Base-by-base conservation (phyloP, 352 stramenopile genomes). In the Pythium grandisporangium region DNA sequence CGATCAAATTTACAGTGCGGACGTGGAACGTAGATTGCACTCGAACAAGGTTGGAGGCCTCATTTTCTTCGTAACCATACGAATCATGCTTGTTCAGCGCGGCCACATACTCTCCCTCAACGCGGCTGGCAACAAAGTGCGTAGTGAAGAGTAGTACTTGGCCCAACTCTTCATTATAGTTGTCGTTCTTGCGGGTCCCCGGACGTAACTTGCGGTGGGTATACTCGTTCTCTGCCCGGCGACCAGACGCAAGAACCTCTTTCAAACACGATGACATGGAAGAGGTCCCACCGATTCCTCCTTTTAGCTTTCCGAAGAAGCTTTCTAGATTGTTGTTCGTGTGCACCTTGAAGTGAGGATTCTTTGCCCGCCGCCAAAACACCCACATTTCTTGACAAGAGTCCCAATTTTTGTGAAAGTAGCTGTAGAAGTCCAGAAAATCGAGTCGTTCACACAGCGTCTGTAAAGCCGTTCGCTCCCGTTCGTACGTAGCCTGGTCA, bases 361-460 rank as follows among this genome's bases (percentile, higher is more conserved):
- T 33, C 3, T 48, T 23, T 12, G 37, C 34, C 3, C 41, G 37
- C 0, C 10, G n/a, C n/a, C 45, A 6, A 38, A 58, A 30, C 3
- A 63, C 53, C 50, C 53, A 67, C 46, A 58, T 61, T 4, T 61
- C 49, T 6, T 38, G 11, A 19, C 45, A 63, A 0, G n/a, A 42
- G 29, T 58, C 26, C 53, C 58, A 63, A 23, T 67, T 67, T 3
- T 5, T 8, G 11, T 53, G 36, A 4, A 63, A 44, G 40, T 61
- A 67, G 2, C 55, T 36, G n/a, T 48, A 53, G 27, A 58, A 58
- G 0, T 16, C 29, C 0, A 19, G 5, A 13, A 24, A 22, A 0
- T 25, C 43, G 14, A 53, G 1, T 0, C 17, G 30, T 2, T 16
- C 5, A 20, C 52, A 59, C 1, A 53, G 2, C 6, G 2, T 11